Percentiles rank a stretch among this genome's conserved stretches.
Conservation (phyloP, 2,329 filamentous ascomycete genomes). For the Claviceps sp. region DNA sequence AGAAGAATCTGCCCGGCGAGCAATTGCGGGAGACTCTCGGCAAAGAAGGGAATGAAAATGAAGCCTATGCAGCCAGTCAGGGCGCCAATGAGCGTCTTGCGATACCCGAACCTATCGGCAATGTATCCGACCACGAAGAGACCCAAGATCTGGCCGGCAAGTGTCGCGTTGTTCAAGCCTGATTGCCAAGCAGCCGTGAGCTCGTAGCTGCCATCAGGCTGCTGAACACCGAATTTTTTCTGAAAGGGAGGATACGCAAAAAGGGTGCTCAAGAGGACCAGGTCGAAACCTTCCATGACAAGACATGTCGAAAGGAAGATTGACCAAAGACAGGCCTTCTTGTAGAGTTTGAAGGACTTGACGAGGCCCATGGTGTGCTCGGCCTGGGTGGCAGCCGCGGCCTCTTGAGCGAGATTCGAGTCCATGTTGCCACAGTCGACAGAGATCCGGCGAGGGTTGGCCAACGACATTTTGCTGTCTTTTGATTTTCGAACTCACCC, state of each 20-base stretch:
- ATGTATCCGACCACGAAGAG: constrained; percentile 35
- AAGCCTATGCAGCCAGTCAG: constrained; percentile 26
- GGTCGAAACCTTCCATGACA: constrained; percentile 29
- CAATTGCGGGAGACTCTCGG: constrained; percentile 25
- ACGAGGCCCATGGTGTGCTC: constrained; percentile 21
- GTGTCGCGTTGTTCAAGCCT: constrained; percentile 33
- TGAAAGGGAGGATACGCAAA: constrained; percentile 27
- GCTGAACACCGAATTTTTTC: constrained; percentile 24
- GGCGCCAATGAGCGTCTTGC: constrained; percentile 31
- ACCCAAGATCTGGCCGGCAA: constrained; percentile 36
- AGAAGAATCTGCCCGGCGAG: constrained; percentile 32
- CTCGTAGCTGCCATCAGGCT: constrained; percentile 26
- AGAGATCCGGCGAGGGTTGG: constrained; percentile 4
- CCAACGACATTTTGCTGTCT: neutral
- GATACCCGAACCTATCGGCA: constrained; percentile 32
- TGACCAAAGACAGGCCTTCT: constrained; percentile 24
- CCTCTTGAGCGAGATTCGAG: constrained; percentile 8
- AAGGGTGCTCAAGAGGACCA: constrained; percentile 25
- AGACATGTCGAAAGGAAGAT: constrained; percentile 24
- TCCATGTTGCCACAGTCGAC: constrained; percentile 7
- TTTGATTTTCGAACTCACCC: neutral
- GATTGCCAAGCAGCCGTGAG: constrained; percentile 39
- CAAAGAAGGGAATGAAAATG: constrained; percentile 37
- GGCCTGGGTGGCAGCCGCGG: constrained; percentile 16
- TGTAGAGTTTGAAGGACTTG: constrained; percentile 26